Percentiles rank a stretch among this genome's conserved stretches.
These are phyloP conservation scores for Ascochyta viciae-villosae DNA, from an alignment of 2,329 filamentous ascomycete species.

Conservation along the genomic window DNA sequence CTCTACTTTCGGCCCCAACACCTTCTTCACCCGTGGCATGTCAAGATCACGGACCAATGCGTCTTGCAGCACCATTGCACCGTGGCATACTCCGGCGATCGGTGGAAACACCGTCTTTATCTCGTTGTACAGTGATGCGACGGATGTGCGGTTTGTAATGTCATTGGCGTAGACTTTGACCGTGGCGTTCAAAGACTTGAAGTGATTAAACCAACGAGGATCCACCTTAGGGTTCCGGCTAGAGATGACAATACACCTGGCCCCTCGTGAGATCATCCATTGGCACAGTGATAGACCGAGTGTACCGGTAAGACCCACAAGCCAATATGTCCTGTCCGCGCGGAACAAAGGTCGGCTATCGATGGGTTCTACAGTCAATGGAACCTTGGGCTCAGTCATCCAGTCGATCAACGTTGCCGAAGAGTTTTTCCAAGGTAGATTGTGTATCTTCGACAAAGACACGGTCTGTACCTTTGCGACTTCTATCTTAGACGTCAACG, in stretches of 20 bases:
- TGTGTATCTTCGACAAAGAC: background rate
- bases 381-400: background rate
- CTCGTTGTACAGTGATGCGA: background rate
- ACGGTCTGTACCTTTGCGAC: background rate
- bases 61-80: conserved; percentile 34
- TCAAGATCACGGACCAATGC: conserved; percentile 16
- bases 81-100: conserved; percentile 29
- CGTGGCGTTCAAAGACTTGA: conserved; percentile 4
- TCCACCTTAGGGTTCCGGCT: conserved; percentile 51
- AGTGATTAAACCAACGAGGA: conserved; percentile 7
- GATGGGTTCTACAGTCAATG: background rate
- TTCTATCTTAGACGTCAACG: background rate
- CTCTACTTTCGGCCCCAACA: conserved; percentile 26
- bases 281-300: conserved; percentile 25
- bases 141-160: conserved; percentile 5
- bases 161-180: conserved; percentile 4
- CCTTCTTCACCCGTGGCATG: conserved; percentile 2
- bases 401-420: background rate
- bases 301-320: conserved; percentile 31
- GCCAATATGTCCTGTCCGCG: conserved; percentile 22
- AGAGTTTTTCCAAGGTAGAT: background rate
- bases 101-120: conserved; percentile 7
- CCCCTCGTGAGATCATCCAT: conserved; percentile 36
- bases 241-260: conserved; percentile 40
- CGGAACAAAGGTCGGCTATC: conserved; percentile 7